Evolutionary conservation across 2,329 filamentous ascomycete genomes (phyloP), one percentile per base, ranked within the genome.

Genomic region (Myriangium duriaei): DNA sequence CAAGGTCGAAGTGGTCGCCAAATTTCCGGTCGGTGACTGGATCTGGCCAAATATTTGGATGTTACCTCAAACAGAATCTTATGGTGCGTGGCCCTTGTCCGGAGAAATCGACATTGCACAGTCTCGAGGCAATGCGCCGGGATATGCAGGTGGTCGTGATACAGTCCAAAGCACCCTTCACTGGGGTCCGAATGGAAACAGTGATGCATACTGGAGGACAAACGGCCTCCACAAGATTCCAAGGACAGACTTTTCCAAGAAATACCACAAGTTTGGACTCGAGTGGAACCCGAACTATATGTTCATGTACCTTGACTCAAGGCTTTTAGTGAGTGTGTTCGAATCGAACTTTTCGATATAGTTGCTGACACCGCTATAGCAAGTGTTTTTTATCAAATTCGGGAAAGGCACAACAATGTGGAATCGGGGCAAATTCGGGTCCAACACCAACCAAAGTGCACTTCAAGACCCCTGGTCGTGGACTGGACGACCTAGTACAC

Each of bases 361-460:
- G n/a, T n/a, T 26, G 9, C 37, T 34, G 21, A 34, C 39, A 31
- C 24, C 33, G 28, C 32, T 21, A 19, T 17, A 41, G 32, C 38
- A 40, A 30, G 28, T 41, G 14, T 43, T 43, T 38, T 39, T 33
- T 2, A 39, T 37, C 11, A 40, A 37, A 18, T 41, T 34, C 17
- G 30, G 30, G 32, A 39, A 3, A 11, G 32, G 17, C 18, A 30
- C 28, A 7, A 39, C 28, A 11, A 39, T 86, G 51, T 86, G 76
- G 73, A 47, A 74, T 47, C 74, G 77, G 33, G 81, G 81, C 17
- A 60, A 68, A 36, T 87, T 87, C 55, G 76, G 57, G 59, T 53
- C 36, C 5, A 39, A 39, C 36, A 39, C n/a, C 36, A 84, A 86
- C 54, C 79, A 79, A 26, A 80, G 78, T 4, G 65, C 70, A 3